Conservation (phyloP, 805 yeast genomes). For the Barnettozyma salicaria region DNA sequence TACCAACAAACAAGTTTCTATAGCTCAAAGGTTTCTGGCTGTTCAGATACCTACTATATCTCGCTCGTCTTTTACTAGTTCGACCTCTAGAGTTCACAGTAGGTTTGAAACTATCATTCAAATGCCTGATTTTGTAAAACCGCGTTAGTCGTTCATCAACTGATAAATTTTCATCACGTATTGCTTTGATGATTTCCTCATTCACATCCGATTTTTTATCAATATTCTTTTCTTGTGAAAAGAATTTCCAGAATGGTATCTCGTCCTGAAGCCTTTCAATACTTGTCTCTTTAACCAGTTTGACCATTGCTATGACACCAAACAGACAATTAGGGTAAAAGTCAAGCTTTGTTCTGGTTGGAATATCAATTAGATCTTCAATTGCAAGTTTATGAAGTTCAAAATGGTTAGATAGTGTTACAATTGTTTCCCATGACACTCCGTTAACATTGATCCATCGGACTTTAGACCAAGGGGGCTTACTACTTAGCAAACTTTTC, state of each 20-base stretch:
- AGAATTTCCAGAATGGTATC: constrained; percentile 2
- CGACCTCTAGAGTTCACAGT: constrained; percentile 13
- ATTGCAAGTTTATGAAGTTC: constrained; percentile 48
- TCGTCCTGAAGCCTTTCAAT: constrained; percentile 1
- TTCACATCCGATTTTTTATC: neutral
- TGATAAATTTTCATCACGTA: constrained; percentile 2
- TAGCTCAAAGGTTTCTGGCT: constrained; percentile 39
- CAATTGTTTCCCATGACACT: constrained; percentile 54
- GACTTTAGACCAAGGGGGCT: constrained; percentile 45
- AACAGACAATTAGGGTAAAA: constrained; percentile 46
- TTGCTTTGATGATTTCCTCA: neutral
- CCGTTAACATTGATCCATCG: constrained; percentile 57
- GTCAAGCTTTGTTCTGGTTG: constrained; percentile 54
- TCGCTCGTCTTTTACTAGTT: constrained; percentile 8
- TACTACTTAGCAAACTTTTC: constrained; percentile 25
- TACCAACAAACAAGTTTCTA: constrained; percentile 40
- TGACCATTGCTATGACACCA: constrained; percentile 47
- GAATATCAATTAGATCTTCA: constrained; percentile 59
- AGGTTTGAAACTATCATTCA: constrained; percentile 30
- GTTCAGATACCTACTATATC: constrained; percentile 28
- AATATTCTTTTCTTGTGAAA: neutral
- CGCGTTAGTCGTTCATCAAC: constrained; percentile 17
- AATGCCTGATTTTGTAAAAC: constrained; percentile 26
- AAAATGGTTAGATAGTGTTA: constrained; percentile 38
- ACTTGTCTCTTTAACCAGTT: constrained; percentile 30